Evolutionary conservation across 2,329 filamentous ascomycete genomes (phyloP).

Genomic region (Ceratocystiopsis sp.): DNA sequence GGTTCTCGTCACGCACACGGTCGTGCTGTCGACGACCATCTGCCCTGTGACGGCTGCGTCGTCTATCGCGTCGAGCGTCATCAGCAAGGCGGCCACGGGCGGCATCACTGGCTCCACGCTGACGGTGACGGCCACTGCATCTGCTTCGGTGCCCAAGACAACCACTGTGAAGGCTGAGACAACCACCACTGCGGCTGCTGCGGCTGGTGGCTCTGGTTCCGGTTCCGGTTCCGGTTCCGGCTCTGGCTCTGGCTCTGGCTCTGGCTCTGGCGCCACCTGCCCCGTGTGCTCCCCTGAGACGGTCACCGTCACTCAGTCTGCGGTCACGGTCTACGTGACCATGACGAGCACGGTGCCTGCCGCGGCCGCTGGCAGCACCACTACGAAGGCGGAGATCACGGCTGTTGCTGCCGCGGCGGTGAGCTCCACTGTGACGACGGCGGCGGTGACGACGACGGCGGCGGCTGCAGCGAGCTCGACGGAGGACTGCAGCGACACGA

Average conservation of each 20-base stretch:
- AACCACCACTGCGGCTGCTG: no score
- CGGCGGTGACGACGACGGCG: background rate
- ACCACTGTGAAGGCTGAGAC: no score
- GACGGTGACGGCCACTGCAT: slow-evolving; percentile 4
- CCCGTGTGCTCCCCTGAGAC: slow-evolving; percentile 3
- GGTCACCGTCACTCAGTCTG: slow-evolving; percentile 9
- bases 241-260: background rate
- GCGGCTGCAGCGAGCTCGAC: background rate
- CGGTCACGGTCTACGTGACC: slow-evolving; percentile 11
- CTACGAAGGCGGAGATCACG: background rate
- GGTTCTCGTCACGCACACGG: slow-evolving; percentile 18
- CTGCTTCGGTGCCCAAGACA: no score
- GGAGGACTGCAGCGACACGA: no score
- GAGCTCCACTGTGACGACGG: background rate
- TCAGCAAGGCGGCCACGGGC: slow-evolving; percentile 11
- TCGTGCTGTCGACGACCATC: slow-evolving; percentile 24
- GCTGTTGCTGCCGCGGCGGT: background rate
- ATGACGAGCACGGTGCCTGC: background rate
- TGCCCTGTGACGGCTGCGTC: slow-evolving; percentile 19
- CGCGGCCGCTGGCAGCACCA: background rate
- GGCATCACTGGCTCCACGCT: slow-evolving; percentile 11
- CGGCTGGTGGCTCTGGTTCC: slow-evolving; percentile 1
- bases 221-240: background rate
- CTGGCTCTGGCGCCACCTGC: background rate
- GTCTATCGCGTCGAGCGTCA: slow-evolving; percentile 4